Evolutionary conservation across 2,329 filamentous ascomycete genomes (phyloP), one percentile per base, ranked within the genome.

Genomic region (Talaromyces sp.): DNA sequence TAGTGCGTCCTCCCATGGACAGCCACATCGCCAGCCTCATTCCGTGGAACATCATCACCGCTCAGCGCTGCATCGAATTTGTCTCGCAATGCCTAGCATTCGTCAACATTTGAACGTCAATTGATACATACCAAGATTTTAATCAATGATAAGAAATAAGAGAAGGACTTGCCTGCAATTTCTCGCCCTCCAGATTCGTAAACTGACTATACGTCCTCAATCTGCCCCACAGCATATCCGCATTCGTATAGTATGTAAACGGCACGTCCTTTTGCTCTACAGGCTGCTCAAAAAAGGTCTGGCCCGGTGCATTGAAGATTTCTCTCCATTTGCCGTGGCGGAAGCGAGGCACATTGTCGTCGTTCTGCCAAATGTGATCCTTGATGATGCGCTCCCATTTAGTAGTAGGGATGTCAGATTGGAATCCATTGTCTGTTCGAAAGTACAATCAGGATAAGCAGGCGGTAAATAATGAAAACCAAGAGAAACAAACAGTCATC

Each of bases 201-300:
- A 91, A 82, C 69, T 90, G 87, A 67, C 86, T 89, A 60, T 91
- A 74, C 13, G 88, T 91, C 54, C 78, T 79, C 62, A 87, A 80
- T 38, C 89, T 80, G 58, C 82, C 80, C 84, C 86, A 89, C 55
- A 90, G 73, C 58, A 79, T 81, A 55, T 89, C 82, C 61, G 82
- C 80, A 29, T 72, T 77, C 60, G 89, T 70, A 80, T 81, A 84
- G 0, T 84, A 80, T 24, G 81, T 83, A 78, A 86, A 89, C 53
- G 78, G 75, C 53, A 85, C 76, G 31, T 73, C 76, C 31, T 84
- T 78, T 68, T 87, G 82, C 10, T 81, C 82, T 7, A 90, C 73
- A 0, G 87, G 87, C 38, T 87, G 76, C 13, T 83, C 80, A 69
- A 91, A 91, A 31, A 86, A 70, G 29, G 72, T 77, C 58, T 81